A percentile compares a stretch with the other conserved stretches of the same genome.
These are phyloP conservation scores for Cadophora gregata DNA, from an alignment of 2,329 filamentous ascomycete genomes.

Conservation along the genomic window DNA sequence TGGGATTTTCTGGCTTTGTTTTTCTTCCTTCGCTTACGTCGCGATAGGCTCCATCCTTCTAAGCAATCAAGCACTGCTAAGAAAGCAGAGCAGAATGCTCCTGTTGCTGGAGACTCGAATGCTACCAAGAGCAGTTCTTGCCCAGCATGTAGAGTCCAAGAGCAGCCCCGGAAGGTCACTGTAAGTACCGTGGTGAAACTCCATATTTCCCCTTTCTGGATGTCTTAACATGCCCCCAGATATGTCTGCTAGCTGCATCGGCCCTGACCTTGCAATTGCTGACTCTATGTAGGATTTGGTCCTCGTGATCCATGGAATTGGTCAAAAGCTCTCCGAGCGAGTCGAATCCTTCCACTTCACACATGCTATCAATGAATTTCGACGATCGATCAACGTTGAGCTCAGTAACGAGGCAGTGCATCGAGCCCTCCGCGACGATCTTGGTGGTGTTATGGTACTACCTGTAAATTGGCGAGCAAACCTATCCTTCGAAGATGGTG, in stretches of 20 bases:
- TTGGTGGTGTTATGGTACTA: conserved; percentile 91
- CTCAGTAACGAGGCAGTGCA: conserved; percentile 77
- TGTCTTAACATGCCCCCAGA: too few relatives aligned
- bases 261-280: neutral
- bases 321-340: conserved; percentile 92
- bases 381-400: conserved; percentile 85
- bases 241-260: too few relatives aligned
- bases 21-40: neutral
- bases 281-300: conserved; percentile 66
- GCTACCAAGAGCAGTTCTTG: conserved; percentile 47
- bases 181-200: neutral
- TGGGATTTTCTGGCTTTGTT: neutral
- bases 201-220: neutral
- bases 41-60: conserved; percentile 54
- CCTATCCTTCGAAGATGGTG: conserved; percentile 84
- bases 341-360: conserved; percentile 98
- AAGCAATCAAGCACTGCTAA: conserved; percentile 42
- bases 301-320: conserved; percentile 92
- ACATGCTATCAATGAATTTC: conserved; percentile 90
- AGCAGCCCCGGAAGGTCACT: conserved; percentile 72
- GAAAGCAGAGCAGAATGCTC: conserved; percentile 41
- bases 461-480: conserved; percentile 94
- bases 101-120: conserved; percentile 30
- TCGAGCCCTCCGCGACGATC: conserved; percentile 73
- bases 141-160: conserved; percentile 66